A percentile compares a stretch with the other conserved stretches of the same genome.
These are phyloP conservation scores for Tetrastigma voinierianum DNA, from an alignment of 164 flowering plant species.

Conservation along the genomic window DNA sequence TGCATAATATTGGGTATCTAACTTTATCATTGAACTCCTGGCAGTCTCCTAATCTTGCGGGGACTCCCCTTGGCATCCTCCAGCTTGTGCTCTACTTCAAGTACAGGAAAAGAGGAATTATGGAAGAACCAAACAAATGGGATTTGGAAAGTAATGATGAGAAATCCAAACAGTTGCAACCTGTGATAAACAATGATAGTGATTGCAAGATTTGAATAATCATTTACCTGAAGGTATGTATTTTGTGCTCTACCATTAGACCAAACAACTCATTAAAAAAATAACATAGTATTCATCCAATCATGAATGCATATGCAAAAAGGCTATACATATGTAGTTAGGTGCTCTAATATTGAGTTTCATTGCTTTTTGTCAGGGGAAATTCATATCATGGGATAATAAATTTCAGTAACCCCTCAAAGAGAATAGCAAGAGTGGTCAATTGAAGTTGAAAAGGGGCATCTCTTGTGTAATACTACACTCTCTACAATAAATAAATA, in stretches of 20 bases:
- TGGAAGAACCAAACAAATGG: constrained; percentile 32
- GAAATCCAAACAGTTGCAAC: constrained; percentile 18
- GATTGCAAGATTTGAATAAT: constrained; percentile 13
- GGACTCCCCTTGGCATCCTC: constrained; percentile 43
- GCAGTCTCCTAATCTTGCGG: constrained; percentile 61
- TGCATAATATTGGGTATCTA: not conserved
- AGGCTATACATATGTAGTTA: no score
- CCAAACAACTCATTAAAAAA: no score
- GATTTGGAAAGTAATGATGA: constrained; percentile 31
- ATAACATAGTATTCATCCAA: not conserved
- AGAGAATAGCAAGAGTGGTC: no score
- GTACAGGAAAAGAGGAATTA: constrained; percentile 33
- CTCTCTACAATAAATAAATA: no score
- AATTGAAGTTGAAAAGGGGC: no score
- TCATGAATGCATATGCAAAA: not conserved
- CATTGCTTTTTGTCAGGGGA: not conserved
- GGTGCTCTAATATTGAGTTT: no score
- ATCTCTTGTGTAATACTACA: no score
- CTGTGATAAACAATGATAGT: not conserved
- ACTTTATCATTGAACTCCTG: not conserved
- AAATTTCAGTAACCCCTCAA: not conserved
- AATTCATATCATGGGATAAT: not conserved
- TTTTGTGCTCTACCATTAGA: no score
- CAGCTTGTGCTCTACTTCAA: constrained; percentile 56
- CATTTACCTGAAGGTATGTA: not conserved